These are phyloP conservation scores for Teunomyces aglyptinius DNA, from an alignment of 805 yeast genomes.

Conservation along the genomic window DNA sequence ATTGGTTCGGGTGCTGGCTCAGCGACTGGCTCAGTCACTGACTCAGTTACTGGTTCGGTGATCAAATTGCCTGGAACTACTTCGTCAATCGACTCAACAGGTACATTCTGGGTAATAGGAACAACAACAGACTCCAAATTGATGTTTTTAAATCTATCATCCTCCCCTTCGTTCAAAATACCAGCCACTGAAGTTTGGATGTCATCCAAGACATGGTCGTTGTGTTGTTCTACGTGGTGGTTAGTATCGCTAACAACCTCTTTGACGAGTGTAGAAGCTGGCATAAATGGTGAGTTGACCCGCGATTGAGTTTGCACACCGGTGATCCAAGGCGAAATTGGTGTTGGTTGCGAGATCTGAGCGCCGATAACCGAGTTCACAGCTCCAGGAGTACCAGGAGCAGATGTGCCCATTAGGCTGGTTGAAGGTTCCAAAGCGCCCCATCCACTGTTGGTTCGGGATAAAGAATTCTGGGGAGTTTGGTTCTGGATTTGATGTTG, in stretches of 20 bases:
- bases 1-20: background rate
- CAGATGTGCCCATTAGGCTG: slow-evolving; percentile 18
- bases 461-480: slow-evolving; percentile 26
- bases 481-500: slow-evolving; percentile 11
- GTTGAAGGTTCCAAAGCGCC: slow-evolving; percentile 27
- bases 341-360: slow-evolving; percentile 33
- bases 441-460: slow-evolving; percentile 40
- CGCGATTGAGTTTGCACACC: slow-evolving; percentile 34
- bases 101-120: background rate
- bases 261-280: slow-evolving; percentile 11
- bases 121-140: background rate
- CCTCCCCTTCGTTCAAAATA: slow-evolving; percentile 32
- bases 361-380: slow-evolving; percentile 21
- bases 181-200: slow-evolving; percentile 42
- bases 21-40: background rate
- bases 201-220: slow-evolving; percentile 34
- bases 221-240: slow-evolving; percentile 4
- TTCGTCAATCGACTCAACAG: background rate
- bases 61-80: background rate
- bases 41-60: background rate
- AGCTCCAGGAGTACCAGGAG: slow-evolving; percentile 30
- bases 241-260: background rate
- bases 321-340: slow-evolving; percentile 43
- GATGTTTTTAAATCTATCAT: slow-evolving; percentile 2
- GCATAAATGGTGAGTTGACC: slow-evolving; percentile 41